Evolutionary conservation across 202 grass and related monocot genomes (phyloP).

Genomic region (Miscanthus sacchariflorus): DNA sequence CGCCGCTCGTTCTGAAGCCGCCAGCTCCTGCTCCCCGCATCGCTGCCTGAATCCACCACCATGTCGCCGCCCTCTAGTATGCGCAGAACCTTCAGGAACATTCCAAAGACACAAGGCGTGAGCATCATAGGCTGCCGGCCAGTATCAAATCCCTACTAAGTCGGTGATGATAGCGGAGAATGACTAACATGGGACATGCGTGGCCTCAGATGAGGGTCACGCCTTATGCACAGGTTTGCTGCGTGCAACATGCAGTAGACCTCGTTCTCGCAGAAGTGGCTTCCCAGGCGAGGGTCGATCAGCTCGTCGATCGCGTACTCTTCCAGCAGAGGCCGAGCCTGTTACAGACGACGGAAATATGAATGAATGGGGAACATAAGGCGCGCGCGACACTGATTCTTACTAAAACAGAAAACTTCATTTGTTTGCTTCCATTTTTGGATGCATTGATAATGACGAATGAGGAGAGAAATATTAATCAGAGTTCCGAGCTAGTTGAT

Average conservation of each 20-base stretch:
- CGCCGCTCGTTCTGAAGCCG: slow-evolving; percentile 47
- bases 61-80: slow-evolving; percentile 91
- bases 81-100: slow-evolving; percentile 68
- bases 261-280: slow-evolving; percentile 69
- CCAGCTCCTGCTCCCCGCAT: slow-evolving; percentile 80
- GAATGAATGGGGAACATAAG: neutral
- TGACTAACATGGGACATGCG: slow-evolving; percentile 93
- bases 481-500: neutral
- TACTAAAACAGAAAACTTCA: neutral
- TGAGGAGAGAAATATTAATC: neutral
- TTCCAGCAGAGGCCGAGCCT: slow-evolving; percentile 88
- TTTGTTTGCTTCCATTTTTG: neutral
- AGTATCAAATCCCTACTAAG: neutral
- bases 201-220: slow-evolving; percentile 78
- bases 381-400: neutral
- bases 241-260: slow-evolving; percentile 95
- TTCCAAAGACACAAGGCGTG: neutral
- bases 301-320: slow-evolving; percentile 66
- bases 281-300: slow-evolving; percentile 68
- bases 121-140: neutral
- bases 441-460: neutral
- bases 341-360: slow-evolving; percentile 10
- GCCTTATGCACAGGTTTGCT: slow-evolving; percentile 88
- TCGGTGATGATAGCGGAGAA: neutral
- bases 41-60: slow-evolving; percentile 68